Evolutionary conservation across 1,284 basidiomycete species (phyloP), one percentile per base, ranked within the genome.

Genomic region (Melampsora abietis-canadensis): DNA sequence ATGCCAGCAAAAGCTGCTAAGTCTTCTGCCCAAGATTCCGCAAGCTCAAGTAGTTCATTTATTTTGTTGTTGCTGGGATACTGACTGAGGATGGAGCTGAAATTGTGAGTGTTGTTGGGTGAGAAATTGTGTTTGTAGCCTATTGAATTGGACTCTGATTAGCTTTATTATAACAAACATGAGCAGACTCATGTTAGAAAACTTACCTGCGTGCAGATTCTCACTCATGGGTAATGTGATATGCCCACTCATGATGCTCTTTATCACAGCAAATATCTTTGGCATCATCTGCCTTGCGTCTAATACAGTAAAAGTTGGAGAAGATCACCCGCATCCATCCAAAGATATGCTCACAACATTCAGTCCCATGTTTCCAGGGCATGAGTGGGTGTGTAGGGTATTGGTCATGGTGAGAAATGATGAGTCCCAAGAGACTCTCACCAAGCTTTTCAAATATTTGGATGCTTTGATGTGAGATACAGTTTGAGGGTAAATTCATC

Each of bases 201-300:
- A 48, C 5, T 66, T 44, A 47, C 44, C 64, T 48, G 64, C 24
- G 27, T 66, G 64, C 27, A 66, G 19, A 30, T 66, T 21, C 15
- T 66, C 46, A 2, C 15, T 48, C 12, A 4, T 54, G 51, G 64
- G 64, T 44, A 66, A 30, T 30, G 27, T 66, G 5, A 66, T 27
- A 24, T 30, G 47, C 51, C 64, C 64, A 66, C 12, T 30, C 44
- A 48, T 66, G n/a, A 66, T 66, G 15, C 44, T 66, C 64, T 66
- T 66, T 8, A 66, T 15, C 21, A 48, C 51, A 1, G n/a, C 51
- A 48, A 66, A 66, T 12, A 66, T 47, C 21, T 48, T 66, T 12
- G 64, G 44, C 62, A 64, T 64, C 19, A 64, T 64, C 17, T 64
- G 62, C 10, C 62, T 40, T 4, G 60, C 57, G 30, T 63, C 34